A percentile compares a stretch with the other conserved stretches of the same genome.
Evolutionary conservation across 495 filamentous ascomycete genomes (phyloP).

Genomic region (Penicillium coffeae): DNA sequence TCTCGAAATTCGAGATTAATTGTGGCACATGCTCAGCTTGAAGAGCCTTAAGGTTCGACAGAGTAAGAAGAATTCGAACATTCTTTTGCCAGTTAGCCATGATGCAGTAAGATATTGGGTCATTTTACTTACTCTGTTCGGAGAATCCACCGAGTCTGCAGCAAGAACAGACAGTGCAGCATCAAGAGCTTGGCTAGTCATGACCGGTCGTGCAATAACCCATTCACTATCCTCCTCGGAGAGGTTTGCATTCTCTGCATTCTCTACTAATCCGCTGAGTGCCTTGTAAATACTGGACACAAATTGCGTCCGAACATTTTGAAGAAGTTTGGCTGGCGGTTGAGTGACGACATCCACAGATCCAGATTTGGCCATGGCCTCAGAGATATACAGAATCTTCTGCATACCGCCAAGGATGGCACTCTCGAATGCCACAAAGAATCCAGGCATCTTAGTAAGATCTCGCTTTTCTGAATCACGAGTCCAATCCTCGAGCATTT

Average conservation of each 20-base stretch:
- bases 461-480: conserved; percentile 71
- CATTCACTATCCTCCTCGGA: conserved; percentile 57
- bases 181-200: conserved; percentile 27
- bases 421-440: conserved; percentile 76
- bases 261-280: conserved; percentile 91
- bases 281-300: conserved; percentile 89
- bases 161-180: conserved; percentile 31
- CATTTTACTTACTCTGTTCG: conserved; percentile 58
- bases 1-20: conserved; percentile 83
- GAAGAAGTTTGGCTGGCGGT: conserved; percentile 76
- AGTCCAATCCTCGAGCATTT: conserved; percentile 88
- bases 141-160: conserved; percentile 60
- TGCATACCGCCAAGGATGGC: conserved; percentile 78
- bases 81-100: conserved; percentile 50
- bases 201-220: conserved; percentile 29
- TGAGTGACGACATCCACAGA: conserved; percentile 72
- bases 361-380: conserved; percentile 65
- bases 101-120: neutral
- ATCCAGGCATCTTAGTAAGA: conserved; percentile 82
- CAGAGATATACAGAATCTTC: conserved; percentile 87
- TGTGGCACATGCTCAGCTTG: conserved; percentile 73
- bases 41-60: conserved; percentile 81
- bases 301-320: conserved; percentile 82
- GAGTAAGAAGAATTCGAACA: conserved; percentile 85
- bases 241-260: conserved; percentile 69